Evolutionary conservation across 768 basidiomycete species (phyloP).

Genomic region (Rossbeevera mucosa): DNA sequence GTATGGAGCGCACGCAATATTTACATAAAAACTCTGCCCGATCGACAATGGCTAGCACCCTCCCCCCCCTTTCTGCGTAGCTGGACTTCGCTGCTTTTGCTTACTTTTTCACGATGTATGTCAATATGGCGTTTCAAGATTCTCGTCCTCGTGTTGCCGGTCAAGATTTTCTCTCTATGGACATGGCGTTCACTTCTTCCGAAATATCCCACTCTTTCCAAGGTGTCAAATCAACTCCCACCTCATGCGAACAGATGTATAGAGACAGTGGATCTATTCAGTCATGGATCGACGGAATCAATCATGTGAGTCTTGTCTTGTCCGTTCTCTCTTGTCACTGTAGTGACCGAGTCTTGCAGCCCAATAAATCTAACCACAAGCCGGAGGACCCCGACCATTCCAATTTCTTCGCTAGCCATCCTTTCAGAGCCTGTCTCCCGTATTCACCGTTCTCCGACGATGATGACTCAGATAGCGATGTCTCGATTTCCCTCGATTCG

Average conservation of each 20-base stretch:
- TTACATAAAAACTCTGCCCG: slow-evolving; percentile 19
- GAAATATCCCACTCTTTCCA: neutral
- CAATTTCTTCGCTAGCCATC: slow-evolving; percentile 13
- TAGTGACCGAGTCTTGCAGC: slow-evolving; percentile 11
- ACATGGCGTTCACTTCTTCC: slow-evolving; percentile 15
- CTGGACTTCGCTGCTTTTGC: slow-evolving; percentile 25
- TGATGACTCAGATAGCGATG: slow-evolving; percentile 17
- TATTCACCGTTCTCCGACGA: slow-evolving; percentile 24
- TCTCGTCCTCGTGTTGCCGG: slow-evolving; percentile 26
- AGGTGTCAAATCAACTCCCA: slow-evolving; percentile 7
- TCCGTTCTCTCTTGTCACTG: neutral
- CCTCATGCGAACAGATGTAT: slow-evolving; percentile 20
- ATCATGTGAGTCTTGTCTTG: slow-evolving; percentile 15
- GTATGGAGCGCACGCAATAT: slow-evolving; percentile 2
- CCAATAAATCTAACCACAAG: slow-evolving; percentile 7
- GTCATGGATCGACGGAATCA: slow-evolving; percentile 26
- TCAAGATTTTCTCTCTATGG: slow-evolving; percentile 17
- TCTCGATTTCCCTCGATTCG: slow-evolving; percentile 13
- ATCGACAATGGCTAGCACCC: neutral
- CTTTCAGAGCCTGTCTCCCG: slow-evolving; percentile 11
- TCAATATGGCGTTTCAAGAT: slow-evolving; percentile 19
- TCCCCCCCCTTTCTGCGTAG: slow-evolving; percentile 16
- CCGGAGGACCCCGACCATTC: neutral
- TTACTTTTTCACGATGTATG: slow-evolving; percentile 7
- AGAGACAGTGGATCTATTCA: slow-evolving; percentile 19